Evolutionary conservation across 192 early-diverging fungal genomes (phyloP).

Genomic region (Backusella morwellensis): DNA sequence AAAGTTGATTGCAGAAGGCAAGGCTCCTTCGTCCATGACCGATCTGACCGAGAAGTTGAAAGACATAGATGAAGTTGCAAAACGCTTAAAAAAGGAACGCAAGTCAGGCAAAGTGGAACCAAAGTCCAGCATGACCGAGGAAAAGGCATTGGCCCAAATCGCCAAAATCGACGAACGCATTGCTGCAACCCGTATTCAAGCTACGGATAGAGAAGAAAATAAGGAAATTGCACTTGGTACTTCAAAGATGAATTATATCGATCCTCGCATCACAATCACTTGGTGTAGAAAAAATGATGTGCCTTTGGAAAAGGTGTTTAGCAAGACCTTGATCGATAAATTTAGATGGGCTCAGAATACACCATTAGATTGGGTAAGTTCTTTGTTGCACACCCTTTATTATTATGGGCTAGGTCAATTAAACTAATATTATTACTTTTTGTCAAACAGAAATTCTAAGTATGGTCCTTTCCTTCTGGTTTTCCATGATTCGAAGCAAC

Average conservation of each 20-base stretch:
- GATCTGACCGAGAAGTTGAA: conserved; percentile 51
- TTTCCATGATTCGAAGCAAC: background rate
- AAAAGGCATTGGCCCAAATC: conserved; percentile 74
- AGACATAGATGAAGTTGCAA: conserved; percentile 50
- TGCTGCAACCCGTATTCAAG: conserved; percentile 64
- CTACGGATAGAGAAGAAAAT: conserved; percentile 95
- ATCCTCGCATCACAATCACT: conserved; percentile 91
- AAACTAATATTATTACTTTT: background rate
- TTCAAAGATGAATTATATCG: conserved; percentile 98
- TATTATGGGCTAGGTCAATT: background rate
- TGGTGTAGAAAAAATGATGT: conserved; percentile 92
- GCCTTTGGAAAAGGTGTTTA: conserved; percentile 92
- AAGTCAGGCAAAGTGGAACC: conserved; percentile 43
- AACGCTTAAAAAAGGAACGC: conserved; percentile 44
- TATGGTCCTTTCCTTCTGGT: background rate
- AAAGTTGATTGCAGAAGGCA: conserved; percentile 63
- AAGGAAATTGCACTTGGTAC: conserved; percentile 95
- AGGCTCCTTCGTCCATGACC: conserved; percentile 49
- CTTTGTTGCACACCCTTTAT: background rate
- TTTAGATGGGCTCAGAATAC: conserved; percentile 93
- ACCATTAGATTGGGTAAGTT: conserved; percentile 61
- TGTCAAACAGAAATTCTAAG: conserved; percentile 7
- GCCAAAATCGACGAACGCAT: conserved; percentile 72
- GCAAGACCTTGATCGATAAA: conserved; percentile 86
- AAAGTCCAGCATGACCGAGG: conserved; percentile 53